Percentiles rank a stretch among this genome's conserved stretches.
Conservation (phyloP, 106 monocot genomes). For the Allium cepa region DNA sequence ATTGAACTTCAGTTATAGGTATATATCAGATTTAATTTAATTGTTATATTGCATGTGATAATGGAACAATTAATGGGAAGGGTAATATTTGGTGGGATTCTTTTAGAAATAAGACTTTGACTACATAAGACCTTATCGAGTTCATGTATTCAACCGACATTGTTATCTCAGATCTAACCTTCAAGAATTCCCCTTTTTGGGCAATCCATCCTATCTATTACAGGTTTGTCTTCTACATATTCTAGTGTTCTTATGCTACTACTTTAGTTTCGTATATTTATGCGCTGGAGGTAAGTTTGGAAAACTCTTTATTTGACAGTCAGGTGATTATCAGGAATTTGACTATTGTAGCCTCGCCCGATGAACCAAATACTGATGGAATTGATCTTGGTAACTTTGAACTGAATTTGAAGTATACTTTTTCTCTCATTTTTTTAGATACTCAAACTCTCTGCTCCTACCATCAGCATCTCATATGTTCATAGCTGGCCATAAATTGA, state of each 20-base stretch:
- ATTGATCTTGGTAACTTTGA: constrained; percentile 66
- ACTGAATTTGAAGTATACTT: no score
- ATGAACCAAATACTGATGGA: constrained; percentile 90
- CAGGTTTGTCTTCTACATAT: constrained; percentile 45
- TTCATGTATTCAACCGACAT: constrained; percentile 70
- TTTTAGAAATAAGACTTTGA: constrained; percentile 50
- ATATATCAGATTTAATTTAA: neutral
- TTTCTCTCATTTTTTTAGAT: no score
- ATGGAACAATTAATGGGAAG: constrained; percentile 90
- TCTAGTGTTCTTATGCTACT: neutral
- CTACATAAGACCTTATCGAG: constrained; percentile 75
- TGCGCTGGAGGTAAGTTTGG: constrained; percentile 19
- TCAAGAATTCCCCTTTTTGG: constrained; percentile 86
- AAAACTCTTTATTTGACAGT: constrained; percentile 65
- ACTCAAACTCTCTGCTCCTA: no score
- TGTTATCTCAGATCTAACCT: constrained; percentile 83
- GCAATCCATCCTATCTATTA: constrained; percentile 90
- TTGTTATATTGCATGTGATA: constrained; percentile 38
- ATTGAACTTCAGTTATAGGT: neutral
- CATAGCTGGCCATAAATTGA: no score
- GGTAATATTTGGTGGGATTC: constrained; percentile 82
- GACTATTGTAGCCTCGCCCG: constrained; percentile 68
- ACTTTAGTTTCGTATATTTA: neutral
- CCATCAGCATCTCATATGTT: no score
- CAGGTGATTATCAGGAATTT: constrained; percentile 63